phyloP scores from a whole-genome alignment of 805 yeast species.

The Diddensiella caesifluorescens region DNA sequence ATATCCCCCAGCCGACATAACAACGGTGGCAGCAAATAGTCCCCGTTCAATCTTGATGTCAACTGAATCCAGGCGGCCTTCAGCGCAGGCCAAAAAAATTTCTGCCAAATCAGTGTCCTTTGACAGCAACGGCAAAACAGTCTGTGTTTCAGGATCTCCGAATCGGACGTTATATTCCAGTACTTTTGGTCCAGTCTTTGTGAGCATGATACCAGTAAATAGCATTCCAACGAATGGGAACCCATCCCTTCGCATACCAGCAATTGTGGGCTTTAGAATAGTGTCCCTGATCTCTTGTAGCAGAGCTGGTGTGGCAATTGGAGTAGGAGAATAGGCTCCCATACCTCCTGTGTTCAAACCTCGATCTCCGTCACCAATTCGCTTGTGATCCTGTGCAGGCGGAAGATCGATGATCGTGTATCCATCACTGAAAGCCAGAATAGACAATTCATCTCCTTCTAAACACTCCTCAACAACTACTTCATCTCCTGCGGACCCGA shows the following conservation, averaged over 20 bases:
- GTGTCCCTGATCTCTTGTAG: conserved; percentile 62
- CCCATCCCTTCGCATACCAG: conserved; percentile 94
- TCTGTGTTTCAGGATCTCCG: conserved; percentile 99
- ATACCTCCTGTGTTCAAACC: conserved; percentile 99
- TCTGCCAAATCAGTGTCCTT: conserved; percentile 89
- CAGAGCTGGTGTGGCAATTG: conserved; percentile 77
- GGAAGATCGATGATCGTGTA: conserved; percentile 87
- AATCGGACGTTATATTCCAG: conserved; percentile 96
- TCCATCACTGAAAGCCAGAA: conserved; percentile 89
- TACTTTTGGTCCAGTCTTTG: conserved; percentile 86
- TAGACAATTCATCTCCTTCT: conserved; percentile 95
- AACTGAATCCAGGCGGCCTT: conserved; percentile 86
- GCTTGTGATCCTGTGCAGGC: conserved; percentile 97
- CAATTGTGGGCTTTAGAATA: conserved; percentile 86
- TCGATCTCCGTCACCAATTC: conserved; percentile 86
- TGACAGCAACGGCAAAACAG: conserved; percentile 81
- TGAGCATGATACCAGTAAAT: conserved; percentile 91
- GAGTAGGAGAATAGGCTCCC: conserved; percentile 99
- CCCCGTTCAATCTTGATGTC: conserved; percentile 42
- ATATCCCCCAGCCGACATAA: conserved; percentile 94
- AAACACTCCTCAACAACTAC: conserved; percentile 94
- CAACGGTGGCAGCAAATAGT: conserved; percentile 84
- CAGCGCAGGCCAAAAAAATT: conserved; percentile 88
- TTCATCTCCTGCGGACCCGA: conserved; percentile 91
- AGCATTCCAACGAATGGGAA: conserved; percentile 93